Conservation (phyloP, 176 grass and related monocot species). For the Musa troglodytarum region DNA sequence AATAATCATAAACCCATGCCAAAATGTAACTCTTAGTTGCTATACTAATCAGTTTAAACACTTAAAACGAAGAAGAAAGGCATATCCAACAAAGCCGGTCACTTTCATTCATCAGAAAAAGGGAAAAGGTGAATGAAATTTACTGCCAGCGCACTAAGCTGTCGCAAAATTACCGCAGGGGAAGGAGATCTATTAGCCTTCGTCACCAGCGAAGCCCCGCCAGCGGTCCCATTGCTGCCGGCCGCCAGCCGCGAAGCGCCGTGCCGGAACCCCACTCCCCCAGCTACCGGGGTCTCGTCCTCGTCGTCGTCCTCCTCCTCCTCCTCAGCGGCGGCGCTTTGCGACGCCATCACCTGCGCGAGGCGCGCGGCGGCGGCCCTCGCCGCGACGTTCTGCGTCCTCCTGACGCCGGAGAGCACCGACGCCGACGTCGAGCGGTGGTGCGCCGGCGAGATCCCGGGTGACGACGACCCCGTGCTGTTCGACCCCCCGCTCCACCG, state of each 20-base stretch:
- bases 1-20: not conserved
- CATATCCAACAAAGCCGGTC: no score
- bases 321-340: constrained; percentile 56
- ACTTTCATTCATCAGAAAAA: no score
- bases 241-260: constrained; percentile 22
- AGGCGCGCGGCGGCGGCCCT: constrained; percentile 88
- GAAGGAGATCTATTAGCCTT: constrained; percentile 89
- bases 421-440: constrained; percentile 37
- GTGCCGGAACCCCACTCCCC: constrained; percentile 29
- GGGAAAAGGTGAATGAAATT: not conserved
- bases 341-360: constrained; percentile 94
- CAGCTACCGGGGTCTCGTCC: constrained; percentile 24
- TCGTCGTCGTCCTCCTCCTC: constrained; percentile 73
- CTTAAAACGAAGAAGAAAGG: no score
- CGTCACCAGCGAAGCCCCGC: constrained; percentile 41
- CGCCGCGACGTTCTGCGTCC: constrained; percentile 93
- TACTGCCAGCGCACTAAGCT: not conserved
- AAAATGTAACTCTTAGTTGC: not conserved
- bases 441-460: constrained; percentile 65
- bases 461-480: constrained; percentile 80
- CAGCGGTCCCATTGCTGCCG: constrained; percentile 21
- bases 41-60: not conserved
- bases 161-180: constrained; percentile 52
- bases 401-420: constrained; percentile 51
- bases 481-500: constrained; percentile 68